Conservation (phyloP, 139 green algal genomes). For the Astrephomene gubernaculifera region DNA sequence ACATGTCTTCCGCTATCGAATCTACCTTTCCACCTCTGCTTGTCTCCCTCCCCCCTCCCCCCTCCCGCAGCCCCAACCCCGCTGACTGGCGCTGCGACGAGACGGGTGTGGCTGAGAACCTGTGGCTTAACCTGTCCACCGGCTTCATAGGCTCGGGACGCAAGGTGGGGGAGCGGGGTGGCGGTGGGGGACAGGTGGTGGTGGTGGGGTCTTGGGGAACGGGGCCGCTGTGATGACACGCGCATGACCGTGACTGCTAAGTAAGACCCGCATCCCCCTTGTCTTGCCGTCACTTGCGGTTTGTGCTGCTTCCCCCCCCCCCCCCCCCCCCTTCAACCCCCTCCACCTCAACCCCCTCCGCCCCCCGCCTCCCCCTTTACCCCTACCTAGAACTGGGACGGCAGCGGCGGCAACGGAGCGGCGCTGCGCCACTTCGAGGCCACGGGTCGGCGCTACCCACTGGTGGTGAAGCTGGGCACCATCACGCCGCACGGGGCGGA, state of each 20-base stretch:
- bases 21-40: background rate
- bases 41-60: background rate
- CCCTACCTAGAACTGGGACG: slow-evolving; percentile 81
- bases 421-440: slow-evolving; percentile 93
- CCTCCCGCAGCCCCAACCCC: slow-evolving; percentile 70
- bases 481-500: slow-evolving; percentile 93
- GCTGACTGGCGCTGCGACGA: slow-evolving; percentile 93
- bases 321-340: background rate
- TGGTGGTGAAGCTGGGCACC: slow-evolving; percentile 98
- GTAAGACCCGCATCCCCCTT: no score
- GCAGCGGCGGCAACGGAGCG: slow-evolving; percentile 91
- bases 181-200: background rate
- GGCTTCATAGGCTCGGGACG: slow-evolving; percentile 96
- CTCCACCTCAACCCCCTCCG: background rate
- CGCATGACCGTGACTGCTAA: no score
- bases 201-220: background rate
- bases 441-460: slow-evolving; percentile 89
- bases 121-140: slow-evolving; percentile 98
- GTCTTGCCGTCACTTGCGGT: no score
- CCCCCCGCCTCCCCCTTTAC: background rate
- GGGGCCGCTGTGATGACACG: no score
- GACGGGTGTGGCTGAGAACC: slow-evolving; percentile 91
- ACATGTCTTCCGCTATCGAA: no score
- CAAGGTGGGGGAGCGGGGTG: slow-evolving; percentile 48
- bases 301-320: no score